These are phyloP conservation scores for Aciculosporium take DNA, from an alignment of 2,329 filamentous ascomycete species.

Conservation along the genomic window DNA sequence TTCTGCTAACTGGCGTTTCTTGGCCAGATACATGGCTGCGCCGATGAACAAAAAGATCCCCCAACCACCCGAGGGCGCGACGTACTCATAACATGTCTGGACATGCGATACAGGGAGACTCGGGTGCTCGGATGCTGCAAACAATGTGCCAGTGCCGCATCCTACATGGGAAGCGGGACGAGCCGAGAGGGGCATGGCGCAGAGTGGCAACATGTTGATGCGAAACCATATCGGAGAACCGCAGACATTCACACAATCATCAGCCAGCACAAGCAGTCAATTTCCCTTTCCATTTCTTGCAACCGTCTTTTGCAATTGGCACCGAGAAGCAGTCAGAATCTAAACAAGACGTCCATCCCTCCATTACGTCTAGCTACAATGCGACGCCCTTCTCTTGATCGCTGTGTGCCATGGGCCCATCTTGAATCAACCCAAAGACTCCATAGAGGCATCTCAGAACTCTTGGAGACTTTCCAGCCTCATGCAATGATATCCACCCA, in stretches of 20 bases:
- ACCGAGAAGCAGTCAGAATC: neutral
- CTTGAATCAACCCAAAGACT: neutral
- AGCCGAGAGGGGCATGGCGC: neutral
- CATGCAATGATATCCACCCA: neutral
- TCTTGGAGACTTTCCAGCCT: constrained; percentile 1
- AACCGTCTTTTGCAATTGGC: no score
- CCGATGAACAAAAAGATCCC: constrained; percentile 87
- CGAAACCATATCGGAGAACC: neutral
- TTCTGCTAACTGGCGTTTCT: neutral
- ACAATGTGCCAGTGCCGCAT: no score
- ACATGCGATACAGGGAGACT: neutral
- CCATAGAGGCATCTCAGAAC: constrained; percentile 1
- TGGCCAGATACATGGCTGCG: constrained; percentile 80
- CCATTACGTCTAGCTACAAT: neutral
- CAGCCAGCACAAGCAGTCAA: neutral
- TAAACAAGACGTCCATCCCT: neutral
- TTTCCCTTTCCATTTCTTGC: neutral
- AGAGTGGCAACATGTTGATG: neutral
- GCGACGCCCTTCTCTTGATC: neutral
- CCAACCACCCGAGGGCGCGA: constrained; percentile 77
- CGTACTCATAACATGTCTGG: constrained; percentile 18
- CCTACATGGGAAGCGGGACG: neutral
- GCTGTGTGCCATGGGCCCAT: neutral
- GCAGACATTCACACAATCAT: neutral
- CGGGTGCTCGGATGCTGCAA: no score